Conservation (phyloP, 192 early-diverging fungal species). For the Linderina pennispora region DNA sequence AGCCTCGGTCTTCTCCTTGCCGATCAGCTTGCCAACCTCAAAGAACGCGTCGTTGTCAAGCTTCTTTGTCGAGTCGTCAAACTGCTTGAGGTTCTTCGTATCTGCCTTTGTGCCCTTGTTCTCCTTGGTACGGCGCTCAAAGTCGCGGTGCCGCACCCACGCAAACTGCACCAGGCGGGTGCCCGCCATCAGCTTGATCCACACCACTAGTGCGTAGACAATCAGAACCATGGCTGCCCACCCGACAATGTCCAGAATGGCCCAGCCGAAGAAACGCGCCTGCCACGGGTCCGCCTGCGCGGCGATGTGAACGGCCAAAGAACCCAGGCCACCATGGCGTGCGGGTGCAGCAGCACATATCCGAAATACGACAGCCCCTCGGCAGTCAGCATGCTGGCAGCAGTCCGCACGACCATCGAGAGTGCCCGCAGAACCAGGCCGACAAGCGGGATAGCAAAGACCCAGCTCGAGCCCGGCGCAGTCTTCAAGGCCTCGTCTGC, state of each 20-base stretch:
- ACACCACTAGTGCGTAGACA: conserved; percentile 49
- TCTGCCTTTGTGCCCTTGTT: conserved; percentile 1
- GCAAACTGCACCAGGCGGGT: conserved; percentile 70
- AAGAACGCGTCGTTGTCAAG: conserved; percentile 34
- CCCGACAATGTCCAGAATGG: conserved; percentile 42
- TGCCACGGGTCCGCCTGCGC: conserved; percentile 2
- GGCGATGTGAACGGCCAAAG: neutral
- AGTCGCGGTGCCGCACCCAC: conserved; percentile 54
- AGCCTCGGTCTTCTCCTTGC: conserved; percentile 23
- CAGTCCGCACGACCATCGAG: neutral
- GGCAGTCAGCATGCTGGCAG: neutral
- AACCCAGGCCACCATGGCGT: neutral
- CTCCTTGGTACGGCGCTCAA: conserved; percentile 34
- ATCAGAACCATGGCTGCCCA: conserved; percentile 40
- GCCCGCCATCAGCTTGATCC: conserved; percentile 74
- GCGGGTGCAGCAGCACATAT: conserved; percentile 14
- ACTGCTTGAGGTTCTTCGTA: conserved; percentile 22
- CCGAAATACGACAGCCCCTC: conserved; percentile 7
- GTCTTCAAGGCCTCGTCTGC: too few species aligned
- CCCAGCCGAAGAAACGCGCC: conserved; percentile 9
- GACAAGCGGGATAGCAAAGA: too few species aligned
- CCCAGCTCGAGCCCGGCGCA: too few species aligned
- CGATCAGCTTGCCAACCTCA: conserved; percentile 31
- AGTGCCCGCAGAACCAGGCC: neutral
- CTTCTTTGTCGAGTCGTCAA: conserved; percentile 44